Percentiles rank a stretch among this genome's conserved stretches.
Conservation (phyloP, 2,329 filamentous ascomycete genomes). For the Phaeosphaeria sp. region DNA sequence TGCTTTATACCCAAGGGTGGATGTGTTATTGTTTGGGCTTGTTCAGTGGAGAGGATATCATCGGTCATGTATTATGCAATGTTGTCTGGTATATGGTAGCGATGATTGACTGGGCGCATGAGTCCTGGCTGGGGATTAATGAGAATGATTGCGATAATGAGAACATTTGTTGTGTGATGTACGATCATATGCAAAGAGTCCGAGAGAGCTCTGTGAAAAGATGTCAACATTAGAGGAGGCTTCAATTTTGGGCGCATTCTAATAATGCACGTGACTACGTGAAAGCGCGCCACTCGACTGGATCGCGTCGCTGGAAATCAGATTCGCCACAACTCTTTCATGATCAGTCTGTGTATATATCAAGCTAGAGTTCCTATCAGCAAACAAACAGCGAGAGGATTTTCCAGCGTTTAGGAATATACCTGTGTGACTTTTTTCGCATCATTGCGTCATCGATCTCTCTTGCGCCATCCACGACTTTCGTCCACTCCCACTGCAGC, state of each 20-base stretch:
- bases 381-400: background rate
- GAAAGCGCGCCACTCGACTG: slow-evolving; percentile 12
- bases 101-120: background rate
- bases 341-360: background rate
- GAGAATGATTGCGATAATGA: background rate
- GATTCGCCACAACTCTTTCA: background rate
- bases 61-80: background rate
- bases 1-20: slow-evolving; percentile 9
- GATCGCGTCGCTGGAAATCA: background rate
- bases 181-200: background rate
- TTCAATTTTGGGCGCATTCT: background rate
- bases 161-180: background rate
- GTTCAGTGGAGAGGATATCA: background rate
- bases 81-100: background rate
- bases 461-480: slow-evolving; percentile 1
- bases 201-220: background rate
- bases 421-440: background rate
- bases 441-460: slow-evolving; percentile 35
- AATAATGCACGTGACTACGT: slow-evolving; percentile 16
- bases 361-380: background rate
- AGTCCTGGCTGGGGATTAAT: background rate
- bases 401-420: background rate
- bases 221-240: too few species aligned
- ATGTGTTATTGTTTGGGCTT: background rate
- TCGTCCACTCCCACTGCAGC: background rate